phyloP scores from a whole-genome alignment of 2,329 filamentous ascomycete species.

The Grosmannia huntii region DNA sequence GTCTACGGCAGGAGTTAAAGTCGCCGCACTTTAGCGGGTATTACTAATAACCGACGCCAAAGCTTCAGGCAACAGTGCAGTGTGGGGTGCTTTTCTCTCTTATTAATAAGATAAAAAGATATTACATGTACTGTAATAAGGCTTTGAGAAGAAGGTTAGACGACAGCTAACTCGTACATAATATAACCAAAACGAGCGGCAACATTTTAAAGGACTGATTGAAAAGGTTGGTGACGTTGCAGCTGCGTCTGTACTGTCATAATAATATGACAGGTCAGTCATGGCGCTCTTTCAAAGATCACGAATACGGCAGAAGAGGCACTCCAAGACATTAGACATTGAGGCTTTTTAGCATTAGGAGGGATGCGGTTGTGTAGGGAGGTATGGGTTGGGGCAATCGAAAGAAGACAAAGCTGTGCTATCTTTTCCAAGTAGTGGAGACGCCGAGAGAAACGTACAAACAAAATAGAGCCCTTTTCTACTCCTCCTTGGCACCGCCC shows the following conservation, averaged over 20 bases:
- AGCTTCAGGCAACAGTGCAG: neutral
- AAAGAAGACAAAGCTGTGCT: neutral
- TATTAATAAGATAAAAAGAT: neutral
- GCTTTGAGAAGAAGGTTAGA: neutral
- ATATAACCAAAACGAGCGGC: neutral
- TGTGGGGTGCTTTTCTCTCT: neutral
- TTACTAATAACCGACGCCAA: neutral
- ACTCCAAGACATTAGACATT: neutral
- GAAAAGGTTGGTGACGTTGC: neutral
- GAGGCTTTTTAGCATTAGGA: neutral
- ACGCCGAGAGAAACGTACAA: neutral
- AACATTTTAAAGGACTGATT: neutral
- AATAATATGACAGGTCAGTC: neutral
- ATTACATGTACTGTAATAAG: neutral
- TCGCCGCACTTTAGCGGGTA: neutral
- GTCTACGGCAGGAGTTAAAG: neutral
- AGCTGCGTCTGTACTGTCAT: neutral
- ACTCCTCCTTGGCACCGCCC: constrained; percentile 62
- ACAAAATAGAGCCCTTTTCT: constrained; percentile 16
- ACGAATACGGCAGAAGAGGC: neutral
- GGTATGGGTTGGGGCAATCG: neutral
- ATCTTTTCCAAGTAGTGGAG: neutral
- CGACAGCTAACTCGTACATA: neutral
- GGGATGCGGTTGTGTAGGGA: neutral
- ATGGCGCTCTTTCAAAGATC: neutral